phyloP scores from a whole-genome alignment of 2,329 filamentous ascomycete genomes.

The Myriosclerotinia curreyana region DNA sequence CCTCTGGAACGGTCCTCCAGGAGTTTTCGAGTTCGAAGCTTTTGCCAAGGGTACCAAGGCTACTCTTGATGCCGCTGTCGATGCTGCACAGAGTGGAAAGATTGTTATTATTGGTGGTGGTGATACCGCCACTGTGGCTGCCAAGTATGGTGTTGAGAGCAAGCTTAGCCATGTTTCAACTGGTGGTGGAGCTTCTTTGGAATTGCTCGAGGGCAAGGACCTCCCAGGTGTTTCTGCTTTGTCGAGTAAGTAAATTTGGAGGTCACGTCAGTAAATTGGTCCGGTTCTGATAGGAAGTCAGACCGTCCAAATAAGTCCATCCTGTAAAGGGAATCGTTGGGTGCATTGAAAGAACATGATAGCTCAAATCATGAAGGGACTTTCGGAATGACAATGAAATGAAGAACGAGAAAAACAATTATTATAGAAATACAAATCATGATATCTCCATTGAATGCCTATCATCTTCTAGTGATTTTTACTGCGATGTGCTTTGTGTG shows the following conservation, averaged over 20 bases:
- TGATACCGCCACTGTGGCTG: constrained; percentile 95
- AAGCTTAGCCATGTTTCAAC: constrained; percentile 99
- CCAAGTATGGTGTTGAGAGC: constrained; percentile 93
- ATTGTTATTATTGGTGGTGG: constrained; percentile 98
- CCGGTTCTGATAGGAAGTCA: constrained; percentile 35
- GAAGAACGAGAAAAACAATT: constrained; percentile 7
- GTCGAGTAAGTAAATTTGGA: constrained; percentile 64
- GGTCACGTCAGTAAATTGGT: not conserved
- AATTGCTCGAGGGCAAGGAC: constrained; percentile 97
- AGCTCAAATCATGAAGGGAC: constrained; percentile 36
- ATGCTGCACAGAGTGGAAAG: constrained; percentile 76
- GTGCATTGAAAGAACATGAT: constrained; percentile 20
- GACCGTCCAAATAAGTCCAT: constrained; percentile 34
- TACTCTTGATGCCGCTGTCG: constrained; percentile 84
- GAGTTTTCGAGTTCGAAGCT: constrained; percentile 95
- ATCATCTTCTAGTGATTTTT: constrained; percentile 10
- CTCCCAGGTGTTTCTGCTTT: constrained; percentile 90
- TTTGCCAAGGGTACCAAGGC: constrained; percentile 91
- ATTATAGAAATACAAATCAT: constrained; percentile 14
- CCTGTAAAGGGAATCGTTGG: constrained; percentile 34
- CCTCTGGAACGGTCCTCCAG: constrained; percentile 96
- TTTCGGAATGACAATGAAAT: constrained; percentile 24
- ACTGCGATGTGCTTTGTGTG: constrained; percentile 11
- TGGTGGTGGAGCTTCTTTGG: constrained; percentile 89
- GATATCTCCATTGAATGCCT: constrained; percentile 8